Evolutionary conservation across 495 filamentous ascomycete genomes (phyloP).

Genomic region (Jackrogersella multiformis): DNA sequence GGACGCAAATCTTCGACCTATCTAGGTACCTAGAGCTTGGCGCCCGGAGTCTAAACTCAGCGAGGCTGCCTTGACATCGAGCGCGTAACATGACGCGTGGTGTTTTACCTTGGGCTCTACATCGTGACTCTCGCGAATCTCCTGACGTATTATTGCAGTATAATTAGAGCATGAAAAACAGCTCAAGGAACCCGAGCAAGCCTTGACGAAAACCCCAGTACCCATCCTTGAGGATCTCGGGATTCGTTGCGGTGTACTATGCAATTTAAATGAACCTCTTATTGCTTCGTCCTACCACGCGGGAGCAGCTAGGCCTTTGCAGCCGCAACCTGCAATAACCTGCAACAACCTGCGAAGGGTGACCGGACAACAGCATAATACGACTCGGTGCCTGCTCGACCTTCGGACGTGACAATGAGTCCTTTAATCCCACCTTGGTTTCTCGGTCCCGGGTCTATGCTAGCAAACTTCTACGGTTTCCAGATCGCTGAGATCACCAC

Average conservation of each 20-base stretch:
- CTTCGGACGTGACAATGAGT: conserved; percentile 13
- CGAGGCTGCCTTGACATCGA: conserved; percentile 30
- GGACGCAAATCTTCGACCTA: not conserved
- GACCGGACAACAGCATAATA: conserved; percentile 38
- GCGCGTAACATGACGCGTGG: conserved; percentile 33
- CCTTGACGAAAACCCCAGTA: conserved; percentile 21
- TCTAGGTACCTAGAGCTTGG: conserved; percentile 12
- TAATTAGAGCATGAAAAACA: too few species aligned
- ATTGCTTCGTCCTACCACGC: conserved; percentile 37
- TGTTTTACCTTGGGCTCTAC: conserved; percentile 29
- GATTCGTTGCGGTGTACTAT: conserved; percentile 36
- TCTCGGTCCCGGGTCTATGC: conserved; percentile 37
- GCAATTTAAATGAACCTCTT: conserved; percentile 41
- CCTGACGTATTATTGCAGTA: too few species aligned
- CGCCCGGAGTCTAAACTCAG: conserved; percentile 2
- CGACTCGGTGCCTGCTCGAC: conserved; percentile 17
- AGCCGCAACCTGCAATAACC: too few species aligned
- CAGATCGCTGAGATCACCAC: conserved; percentile 12
- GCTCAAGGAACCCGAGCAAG: conserved; percentile 3
- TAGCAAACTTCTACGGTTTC: conserved; percentile 36
- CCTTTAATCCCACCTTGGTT: conserved; percentile 22
- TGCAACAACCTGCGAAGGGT: conserved; percentile 7
- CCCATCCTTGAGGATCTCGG: conserved; percentile 41
- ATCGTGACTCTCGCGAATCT: not conserved
- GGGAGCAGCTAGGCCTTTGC: conserved; percentile 20